These are phyloP conservation scores for Bolboschoenus planiculmis DNA, from an alignment of 176 grass and related monocot species.

Conservation along the genomic window DNA sequence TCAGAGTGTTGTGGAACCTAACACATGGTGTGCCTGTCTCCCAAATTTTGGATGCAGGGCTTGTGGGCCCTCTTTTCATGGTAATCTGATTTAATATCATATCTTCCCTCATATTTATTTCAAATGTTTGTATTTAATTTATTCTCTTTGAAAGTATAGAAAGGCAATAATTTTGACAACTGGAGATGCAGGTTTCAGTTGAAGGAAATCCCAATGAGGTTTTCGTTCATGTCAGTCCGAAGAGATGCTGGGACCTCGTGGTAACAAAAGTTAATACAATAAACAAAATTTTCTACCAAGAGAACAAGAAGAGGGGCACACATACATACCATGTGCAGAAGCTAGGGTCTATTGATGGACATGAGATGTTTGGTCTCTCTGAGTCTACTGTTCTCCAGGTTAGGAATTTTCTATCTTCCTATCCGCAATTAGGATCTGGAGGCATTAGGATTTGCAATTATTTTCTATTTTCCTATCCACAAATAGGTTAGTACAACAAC, in stretches of 20 bases:
- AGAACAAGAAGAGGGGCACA: neutral
- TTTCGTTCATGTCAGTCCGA: conserved; percentile 28
- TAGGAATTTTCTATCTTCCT: neutral
- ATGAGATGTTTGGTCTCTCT: conserved; percentile 7
- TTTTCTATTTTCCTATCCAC: neutral
- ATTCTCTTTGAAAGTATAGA: neutral
- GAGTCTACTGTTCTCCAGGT: neutral
- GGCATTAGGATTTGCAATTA: too few species aligned
- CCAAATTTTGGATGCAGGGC: conserved; percentile 71
- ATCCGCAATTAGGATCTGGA: too few species aligned
- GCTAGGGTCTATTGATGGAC: conserved; percentile 4
- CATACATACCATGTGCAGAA: too few species aligned
- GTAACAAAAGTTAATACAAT: neutral
- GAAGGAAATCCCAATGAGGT: conserved; percentile 64
- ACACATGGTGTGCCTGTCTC: conserved; percentile 51
- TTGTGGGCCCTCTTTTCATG: conserved; percentile 68
- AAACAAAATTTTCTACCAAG: neutral
- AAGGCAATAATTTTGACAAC: conserved; percentile 2
- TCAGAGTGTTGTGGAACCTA: conserved; percentile 56
- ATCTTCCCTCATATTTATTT: conserved; percentile 24
- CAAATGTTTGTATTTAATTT: conserved; percentile 7
- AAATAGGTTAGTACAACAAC: neutral
- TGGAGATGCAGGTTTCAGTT: conserved; percentile 55
- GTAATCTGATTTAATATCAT: conserved; percentile 29
- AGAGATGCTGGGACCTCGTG: conserved; percentile 19